Percentiles rank a stretch among this genome's conserved stretches.
These are phyloP conservation scores for Ceratocystis diversiconidia DNA, from an alignment of 2,329 filamentous ascomycete genomes.

Conservation along the genomic window DNA sequence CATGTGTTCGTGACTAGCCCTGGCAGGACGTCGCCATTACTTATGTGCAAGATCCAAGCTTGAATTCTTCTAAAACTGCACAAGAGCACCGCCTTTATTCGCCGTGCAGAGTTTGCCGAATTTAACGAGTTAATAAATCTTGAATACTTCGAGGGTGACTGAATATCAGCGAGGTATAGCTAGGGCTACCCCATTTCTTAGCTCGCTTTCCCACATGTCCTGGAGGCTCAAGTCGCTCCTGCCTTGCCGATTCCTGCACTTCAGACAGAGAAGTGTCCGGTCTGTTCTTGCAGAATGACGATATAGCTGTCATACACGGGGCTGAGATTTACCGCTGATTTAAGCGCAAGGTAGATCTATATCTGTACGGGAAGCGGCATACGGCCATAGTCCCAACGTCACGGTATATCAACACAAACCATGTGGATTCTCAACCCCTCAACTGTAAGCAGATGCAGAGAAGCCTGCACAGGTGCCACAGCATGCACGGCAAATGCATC, in stretches of 20 bases:
- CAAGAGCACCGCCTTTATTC: not conserved
- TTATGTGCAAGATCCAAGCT: constrained; percentile 35
- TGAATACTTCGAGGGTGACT: constrained; percentile 46
- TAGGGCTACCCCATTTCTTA: too few relatives aligned
- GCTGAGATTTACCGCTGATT: constrained; percentile 43
- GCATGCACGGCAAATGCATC: constrained; percentile 8
- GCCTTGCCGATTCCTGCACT: not conserved
- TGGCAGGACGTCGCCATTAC: constrained; percentile 49
- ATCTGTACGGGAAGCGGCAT: constrained; percentile 25
- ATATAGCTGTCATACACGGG: constrained; percentile 51
- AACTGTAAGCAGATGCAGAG: constrained; percentile 22
- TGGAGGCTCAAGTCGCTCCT: constrained; percentile 38
- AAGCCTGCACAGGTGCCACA: constrained; percentile 27
- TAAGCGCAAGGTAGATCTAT: constrained; percentile 42
- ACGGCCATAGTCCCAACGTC: constrained; percentile 44
- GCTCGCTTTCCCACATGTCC: constrained; percentile 37
- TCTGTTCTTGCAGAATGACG: constrained; percentile 42
- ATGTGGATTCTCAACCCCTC: constrained; percentile 24
- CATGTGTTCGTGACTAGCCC: constrained; percentile 42
- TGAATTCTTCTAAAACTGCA: not conserved
- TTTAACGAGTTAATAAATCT: constrained; percentile 53
- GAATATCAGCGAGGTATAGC: constrained; percentile 37
- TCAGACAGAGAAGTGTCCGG: constrained; percentile 24
- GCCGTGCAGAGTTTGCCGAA: not conserved
- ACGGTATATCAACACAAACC: constrained; percentile 35